Evolutionary conservation across 495 filamentous ascomycete species (phyloP).

Genomic region (Hypoxylon fragiforme): DNA sequence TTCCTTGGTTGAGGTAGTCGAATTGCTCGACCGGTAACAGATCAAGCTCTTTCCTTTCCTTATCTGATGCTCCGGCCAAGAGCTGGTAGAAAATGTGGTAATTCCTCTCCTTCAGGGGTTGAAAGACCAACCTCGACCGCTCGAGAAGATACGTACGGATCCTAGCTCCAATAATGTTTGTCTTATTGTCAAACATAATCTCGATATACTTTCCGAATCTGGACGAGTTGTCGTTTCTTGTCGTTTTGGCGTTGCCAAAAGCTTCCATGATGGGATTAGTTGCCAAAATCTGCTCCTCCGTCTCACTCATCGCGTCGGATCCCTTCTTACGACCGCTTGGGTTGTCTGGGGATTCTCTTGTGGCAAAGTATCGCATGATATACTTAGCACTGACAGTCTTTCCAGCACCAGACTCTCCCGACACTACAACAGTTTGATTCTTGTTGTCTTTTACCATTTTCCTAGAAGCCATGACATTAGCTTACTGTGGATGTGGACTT

Average conservation of each 20-base stretch:
- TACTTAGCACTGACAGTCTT: constrained; percentile 99
- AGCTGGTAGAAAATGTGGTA: constrained; percentile 99
- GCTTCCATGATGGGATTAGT: constrained; percentile 99
- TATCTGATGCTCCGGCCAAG: constrained; percentile 87
- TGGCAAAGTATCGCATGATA: constrained; percentile 99
- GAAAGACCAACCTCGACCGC: constrained; percentile 95
- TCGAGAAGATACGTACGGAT: constrained; percentile 96
- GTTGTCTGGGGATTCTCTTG: constrained; percentile 89
- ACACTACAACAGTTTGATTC: constrained; percentile 98
- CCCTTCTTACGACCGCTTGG: constrained; percentile 80
- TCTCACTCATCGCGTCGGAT: constrained; percentile 92
- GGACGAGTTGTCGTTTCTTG: constrained; percentile 97
- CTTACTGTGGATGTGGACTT: background rate
- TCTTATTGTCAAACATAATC: constrained; percentile 96
- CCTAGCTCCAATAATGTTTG: constrained; percentile 96
- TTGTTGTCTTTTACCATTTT: constrained; percentile 96
- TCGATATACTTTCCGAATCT: constrained; percentile 99
- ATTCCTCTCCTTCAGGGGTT: constrained; percentile 95
- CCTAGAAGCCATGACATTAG: constrained; percentile 49
- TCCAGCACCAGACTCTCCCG: constrained; percentile 95
- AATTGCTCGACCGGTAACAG: constrained; percentile 85
- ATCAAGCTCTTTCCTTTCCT: constrained; percentile 75
- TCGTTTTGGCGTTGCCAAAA: constrained; percentile 99
- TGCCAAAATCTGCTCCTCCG: constrained; percentile 95
- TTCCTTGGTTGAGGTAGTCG: constrained; percentile 94